Percentiles rank a stretch among this genome's conserved stretches.
phyloP scores from a whole-genome alignment of 306 rosid species.

The Vigna unguiculata region DNA sequence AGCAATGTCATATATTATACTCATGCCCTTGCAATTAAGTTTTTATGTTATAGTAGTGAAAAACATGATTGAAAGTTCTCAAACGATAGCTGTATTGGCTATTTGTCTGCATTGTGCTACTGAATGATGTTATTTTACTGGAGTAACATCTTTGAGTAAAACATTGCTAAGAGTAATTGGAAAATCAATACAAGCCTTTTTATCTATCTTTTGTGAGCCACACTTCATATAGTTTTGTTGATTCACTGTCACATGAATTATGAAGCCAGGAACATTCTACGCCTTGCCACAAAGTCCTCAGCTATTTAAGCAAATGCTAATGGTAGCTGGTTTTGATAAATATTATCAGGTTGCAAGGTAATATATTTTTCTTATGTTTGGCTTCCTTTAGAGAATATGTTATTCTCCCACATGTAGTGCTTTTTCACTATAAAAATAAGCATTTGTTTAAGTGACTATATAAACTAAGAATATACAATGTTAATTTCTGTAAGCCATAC shows the following conservation, averaged over 20 bases:
- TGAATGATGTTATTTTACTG: constrained; percentile 11
- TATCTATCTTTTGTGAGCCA: constrained; percentile 10
- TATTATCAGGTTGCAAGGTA: constrained; percentile 96
- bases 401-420: neutral
- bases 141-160: constrained; percentile 13
- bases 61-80: constrained; percentile 14
- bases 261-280: constrained; percentile 98
- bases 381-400: constrained; percentile 15
- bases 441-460: constrained; percentile 20
- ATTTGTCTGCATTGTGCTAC: constrained; percentile 11
- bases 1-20: neutral
- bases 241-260: constrained; percentile 58
- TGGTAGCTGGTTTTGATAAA: constrained; percentile 95
- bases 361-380: constrained; percentile 26
- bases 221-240: constrained; percentile 50
- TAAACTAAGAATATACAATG: neutral
- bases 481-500: constrained; percentile 10
- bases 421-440: constrained; percentile 7
- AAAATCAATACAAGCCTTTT: constrained; percentile 5
- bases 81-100: constrained; percentile 3
- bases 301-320: constrained; percentile 96
- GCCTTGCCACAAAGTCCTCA: constrained; percentile 99
- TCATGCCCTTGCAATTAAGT: neutral
- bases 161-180: neutral
- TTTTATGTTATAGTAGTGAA: constrained; percentile 8